Base-by-base conservation (phyloP, 2,329 filamentous ascomycete genomes). In the Phialophora macrospora region DNA sequence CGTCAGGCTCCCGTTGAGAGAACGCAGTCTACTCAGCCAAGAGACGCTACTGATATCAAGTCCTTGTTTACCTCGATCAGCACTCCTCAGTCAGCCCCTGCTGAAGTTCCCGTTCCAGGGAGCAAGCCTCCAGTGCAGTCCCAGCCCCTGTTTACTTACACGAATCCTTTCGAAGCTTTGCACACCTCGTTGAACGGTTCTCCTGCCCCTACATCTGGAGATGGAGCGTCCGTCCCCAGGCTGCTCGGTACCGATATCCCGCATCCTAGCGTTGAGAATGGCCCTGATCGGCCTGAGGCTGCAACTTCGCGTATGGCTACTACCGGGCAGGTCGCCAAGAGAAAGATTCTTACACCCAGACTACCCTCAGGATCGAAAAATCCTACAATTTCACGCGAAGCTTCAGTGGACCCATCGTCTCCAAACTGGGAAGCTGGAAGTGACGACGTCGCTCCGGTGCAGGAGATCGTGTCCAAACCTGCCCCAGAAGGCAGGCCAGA, bases 81-180 rank as follows among this genome's bases (percentile, higher is more conserved):
- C 26, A 20, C 52, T 34, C 28, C 52, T 55, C 52, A 55, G 28
- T 32, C 28, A 32, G 28, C 12, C 52, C 28, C 52, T 34, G 28
- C 26, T 75, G 81, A 79, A 68, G 76, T 76, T 55, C 69, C 62
- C 34, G 77, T 76, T 51, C 71, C 75, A 22, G 63, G 76, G 65
- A 71, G 74, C 44, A 75, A 77, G 41, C 64, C 77, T 0, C 70
- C 75, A 46, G 73, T 77, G 7, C 76, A 78, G 54, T 76, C 73
- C 70, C 77, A 76, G 70, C 75, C 83, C 60, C 81, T 88, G 61
- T 91, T 91, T 75, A 90, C 84, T 30, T 90, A 91, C 77, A 83
- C 88, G 72, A 91, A 91, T 72, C 89, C 89, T 0, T 91, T 91
- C 72, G 88, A 91, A 64, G 84, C 89, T 73, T 79, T 91, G 67